A percentile compares a stretch with the other conserved stretches of the same genome.
phyloP scores from a whole-genome alignment of 768 basidiomycete species.

The Sarcomyxa edulis region DNA sequence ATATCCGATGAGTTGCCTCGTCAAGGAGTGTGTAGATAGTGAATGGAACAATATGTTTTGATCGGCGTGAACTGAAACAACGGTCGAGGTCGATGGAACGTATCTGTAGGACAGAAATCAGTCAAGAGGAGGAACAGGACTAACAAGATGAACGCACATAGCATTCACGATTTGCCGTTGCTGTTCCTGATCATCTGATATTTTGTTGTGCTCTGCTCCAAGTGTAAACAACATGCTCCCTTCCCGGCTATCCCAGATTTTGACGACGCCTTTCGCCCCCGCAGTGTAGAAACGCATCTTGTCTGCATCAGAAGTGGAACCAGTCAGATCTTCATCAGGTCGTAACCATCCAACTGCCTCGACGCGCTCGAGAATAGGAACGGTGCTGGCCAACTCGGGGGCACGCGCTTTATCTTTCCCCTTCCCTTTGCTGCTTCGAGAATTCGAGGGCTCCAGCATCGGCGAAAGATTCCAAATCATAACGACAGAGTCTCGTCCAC shows the following conservation, averaged over 20 bases:
- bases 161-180: conserved; percentile 80
- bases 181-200: conserved; percentile 57
- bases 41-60: conserved; percentile 96
- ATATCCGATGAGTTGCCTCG: conserved; percentile 88
- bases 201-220: conserved; percentile 42
- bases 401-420: conserved; percentile 40
- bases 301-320: conserved; percentile 31
- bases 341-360: conserved; percentile 78
- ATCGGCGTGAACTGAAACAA: conserved; percentile 88
- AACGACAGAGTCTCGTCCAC: conserved; percentile 90
- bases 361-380: conserved; percentile 79
- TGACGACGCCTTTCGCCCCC: conserved; percentile 83
- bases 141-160: conserved; percentile 52
- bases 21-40: conserved; percentile 53
- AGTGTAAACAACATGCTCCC: conserved; percentile 60
- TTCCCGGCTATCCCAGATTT: conserved; percentile 76
- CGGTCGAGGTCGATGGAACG: conserved; percentile 51
- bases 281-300: conserved; percentile 77
- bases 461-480: conserved; percentile 83
- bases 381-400: conserved; percentile 69
- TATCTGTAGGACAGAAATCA: conserved; percentile 46
- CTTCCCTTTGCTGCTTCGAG: conserved; percentile 39
- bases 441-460: conserved; percentile 16
- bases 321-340: conserved; percentile 42
- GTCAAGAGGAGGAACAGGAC: conserved; percentile 1